Evolutionary conservation across 176 grass and related monocot species (phyloP), one percentile per base, ranked within the genome.

Genomic region (Aegilops tauschii): DNA sequence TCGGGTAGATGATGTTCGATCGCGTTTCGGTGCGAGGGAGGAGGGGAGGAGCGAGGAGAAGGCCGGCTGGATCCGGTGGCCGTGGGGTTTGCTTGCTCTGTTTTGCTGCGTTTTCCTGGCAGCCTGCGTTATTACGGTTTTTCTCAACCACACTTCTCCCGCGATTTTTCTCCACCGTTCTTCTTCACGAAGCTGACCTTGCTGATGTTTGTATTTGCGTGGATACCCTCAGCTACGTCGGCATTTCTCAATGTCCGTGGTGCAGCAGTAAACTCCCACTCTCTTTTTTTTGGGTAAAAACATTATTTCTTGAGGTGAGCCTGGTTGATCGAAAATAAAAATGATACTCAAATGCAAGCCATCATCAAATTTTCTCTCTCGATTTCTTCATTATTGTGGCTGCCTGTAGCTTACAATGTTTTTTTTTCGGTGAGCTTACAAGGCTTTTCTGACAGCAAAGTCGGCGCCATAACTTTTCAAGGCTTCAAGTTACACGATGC

Each of bases 121-220:
- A 45, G 27, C 36, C 65, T 31, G 12, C 35, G 69, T 70, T 81
- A 83, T 84, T 84, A 50, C 78, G 62, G 17, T 81, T 84, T 86
- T 91, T 77, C 89, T 91, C 85, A 12, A 61, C 89, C 89, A 87
- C 85, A 81, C 63, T 82, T 91, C 89, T 88, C 69, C 85, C 76
- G 76, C 85, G 89, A 91, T 88, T 91, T 91, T 91, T 91, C 69
- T 74, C 49, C 54, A 17, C 30, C 44, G 7, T 69, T 81, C 73
- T 14, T 83, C n/a, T 14, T 83, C n/a, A 14, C 67, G 49, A 12
- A 61, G 62, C 20, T 27, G 5, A 18, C 42, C 76, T 37, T 39
- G 28, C 34, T 14, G 6, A 59, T 84, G 2, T 23, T n/a, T 4
- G 14, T 45, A 80, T 80, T 87, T 74, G 25, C 45, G 9, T 69